A percentile compares a stretch with the other conserved stretches of the same genome.
phyloP scores from a whole-genome alignment of 2,329 filamentous ascomycete genomes.

The Taxawa tesnikishii region DNA sequence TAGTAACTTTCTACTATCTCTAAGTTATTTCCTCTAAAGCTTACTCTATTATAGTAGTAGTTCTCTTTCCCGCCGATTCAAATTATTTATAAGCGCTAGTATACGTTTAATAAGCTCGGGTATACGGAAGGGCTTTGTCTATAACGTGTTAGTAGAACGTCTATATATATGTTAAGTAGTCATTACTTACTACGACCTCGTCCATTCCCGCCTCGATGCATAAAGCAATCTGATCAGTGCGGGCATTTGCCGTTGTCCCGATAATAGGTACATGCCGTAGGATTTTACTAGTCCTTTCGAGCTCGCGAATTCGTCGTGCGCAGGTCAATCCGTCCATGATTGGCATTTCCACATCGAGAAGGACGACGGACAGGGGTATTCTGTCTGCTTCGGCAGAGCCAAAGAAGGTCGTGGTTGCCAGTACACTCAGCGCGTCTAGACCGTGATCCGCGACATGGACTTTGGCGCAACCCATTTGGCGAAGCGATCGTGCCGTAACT shows the following conservation, averaged over 20 bases:
- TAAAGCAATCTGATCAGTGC: constrained; percentile 59
- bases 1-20: no score
- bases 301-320: constrained; percentile 53
- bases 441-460: constrained; percentile 27
- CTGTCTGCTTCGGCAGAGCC: background rate
- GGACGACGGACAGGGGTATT: constrained; percentile 35
- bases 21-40: no score
- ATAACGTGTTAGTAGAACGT: no score
- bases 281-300: constrained; percentile 52
- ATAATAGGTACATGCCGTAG: constrained; percentile 61
- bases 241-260: constrained; percentile 65
- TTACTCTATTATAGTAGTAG: no score
- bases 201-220: constrained; percentile 59
- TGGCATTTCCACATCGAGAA: constrained; percentile 79
- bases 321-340: constrained; percentile 72
- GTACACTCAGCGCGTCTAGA: constrained; percentile 20
- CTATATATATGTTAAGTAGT: no score
- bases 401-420: constrained; percentile 13
- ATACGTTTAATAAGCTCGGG: no score
- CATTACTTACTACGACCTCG: constrained; percentile 17
- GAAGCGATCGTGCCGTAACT: constrained; percentile 27
- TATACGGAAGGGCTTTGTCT: no score
- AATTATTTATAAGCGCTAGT: no score
- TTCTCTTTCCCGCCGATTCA: no score
- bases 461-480: constrained; percentile 16